These are phyloP conservation scores for Rhizopus stolonifer DNA, from an alignment of 371 early-diverging fungal species.

Conservation along the genomic window DNA sequence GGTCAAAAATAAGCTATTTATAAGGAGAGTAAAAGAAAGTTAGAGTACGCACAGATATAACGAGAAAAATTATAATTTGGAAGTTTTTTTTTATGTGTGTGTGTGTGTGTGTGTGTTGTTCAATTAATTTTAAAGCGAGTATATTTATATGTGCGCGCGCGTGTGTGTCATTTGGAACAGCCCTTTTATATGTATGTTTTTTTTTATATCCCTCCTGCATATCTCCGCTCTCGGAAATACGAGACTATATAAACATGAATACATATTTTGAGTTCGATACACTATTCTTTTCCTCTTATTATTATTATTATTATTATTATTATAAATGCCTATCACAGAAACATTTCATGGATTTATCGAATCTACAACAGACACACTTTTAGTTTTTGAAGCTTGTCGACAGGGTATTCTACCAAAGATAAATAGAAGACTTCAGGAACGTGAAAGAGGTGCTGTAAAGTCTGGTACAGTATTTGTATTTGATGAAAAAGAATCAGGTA, in stretches of 20 bases:
- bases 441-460: slow-evolving; percentile 57
- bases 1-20: too few species aligned
- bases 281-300: neutral
- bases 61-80: too few species aligned
- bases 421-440: slow-evolving; percentile 61
- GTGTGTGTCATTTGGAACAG: neutral
- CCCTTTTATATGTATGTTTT: neutral
- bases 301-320: neutral
- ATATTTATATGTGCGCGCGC: too few species aligned
- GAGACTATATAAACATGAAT: slow-evolving; percentile 3
- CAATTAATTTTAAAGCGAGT: too few species aligned
- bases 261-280: too few species aligned
- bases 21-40: too few species aligned
- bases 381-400: slow-evolving; percentile 71
- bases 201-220: neutral
- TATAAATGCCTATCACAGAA: slow-evolving; percentile 36
- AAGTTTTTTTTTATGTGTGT: too few species aligned
- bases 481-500: slow-evolving; percentile 70
- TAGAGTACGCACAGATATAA: too few species aligned
- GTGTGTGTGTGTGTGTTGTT: too few species aligned
- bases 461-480: slow-evolving; percentile 72
- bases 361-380: slow-evolving; percentile 64
- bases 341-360: slow-evolving; percentile 58
- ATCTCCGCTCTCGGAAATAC: neutral
- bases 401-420: slow-evolving; percentile 59